Conservation (phyloP, 1,284 basidiomycete genomes). For the Cryptococcus sp. region DNA sequence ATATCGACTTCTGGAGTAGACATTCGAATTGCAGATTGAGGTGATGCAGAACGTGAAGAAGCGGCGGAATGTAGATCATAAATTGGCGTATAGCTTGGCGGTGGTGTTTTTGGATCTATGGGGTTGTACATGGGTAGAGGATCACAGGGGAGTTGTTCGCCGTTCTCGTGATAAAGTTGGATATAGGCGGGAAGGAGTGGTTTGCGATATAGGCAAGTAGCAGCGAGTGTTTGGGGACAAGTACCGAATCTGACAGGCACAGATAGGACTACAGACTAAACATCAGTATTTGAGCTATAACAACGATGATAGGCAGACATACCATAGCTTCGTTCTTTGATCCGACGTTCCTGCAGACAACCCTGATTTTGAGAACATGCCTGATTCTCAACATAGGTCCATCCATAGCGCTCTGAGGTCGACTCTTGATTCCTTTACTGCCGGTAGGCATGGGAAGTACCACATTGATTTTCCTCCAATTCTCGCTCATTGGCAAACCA, state of each 20-base stretch:
- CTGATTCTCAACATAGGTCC: constrained; percentile 36
- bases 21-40: not conserved
- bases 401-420: constrained; percentile 27
- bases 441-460: constrained; percentile 36
- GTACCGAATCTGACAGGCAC: constrained; percentile 42
- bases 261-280: constrained; percentile 29
- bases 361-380: constrained; percentile 38
- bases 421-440: constrained; percentile 5
- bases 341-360: constrained; percentile 23
- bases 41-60: not conserved
- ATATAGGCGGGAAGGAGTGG: constrained; percentile 37
- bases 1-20: not conserved
- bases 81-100: not conserved
- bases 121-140: constrained; percentile 37
- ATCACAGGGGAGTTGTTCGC: constrained; percentile 38
- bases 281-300: not conserved
- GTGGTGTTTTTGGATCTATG: not conserved
- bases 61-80: not conserved
- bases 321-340: constrained; percentile 16
- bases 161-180: constrained; percentile 45
- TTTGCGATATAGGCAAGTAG: not conserved
- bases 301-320: constrained; percentile 2
- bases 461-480: constrained; percentile 41
- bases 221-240: constrained; percentile 16
- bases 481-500: constrained; percentile 28